A percentile compares a stretch with the other conserved stretches of the same genome.
Evolutionary conservation across 768 basidiomycete genomes (phyloP).

Genomic region (Xanthoconium stramineum): DNA sequence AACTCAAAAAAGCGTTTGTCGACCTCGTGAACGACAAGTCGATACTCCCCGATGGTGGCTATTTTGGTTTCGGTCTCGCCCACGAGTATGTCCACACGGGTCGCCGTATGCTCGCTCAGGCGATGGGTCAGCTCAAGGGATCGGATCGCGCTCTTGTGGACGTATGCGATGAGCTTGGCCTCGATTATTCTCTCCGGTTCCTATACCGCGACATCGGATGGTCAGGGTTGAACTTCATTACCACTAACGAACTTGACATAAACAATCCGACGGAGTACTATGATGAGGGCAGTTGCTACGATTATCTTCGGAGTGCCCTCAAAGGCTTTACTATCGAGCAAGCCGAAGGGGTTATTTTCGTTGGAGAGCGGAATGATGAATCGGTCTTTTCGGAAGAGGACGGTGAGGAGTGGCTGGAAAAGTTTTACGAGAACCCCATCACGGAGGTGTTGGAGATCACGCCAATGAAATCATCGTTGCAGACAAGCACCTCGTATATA

Average conservation of each 20-base stretch:
- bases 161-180: constrained; percentile 3
- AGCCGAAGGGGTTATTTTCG: constrained; percentile 2
- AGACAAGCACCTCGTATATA: background rate
- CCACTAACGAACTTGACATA: too few species aligned
- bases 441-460: constrained; percentile 12
- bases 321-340: background rate
- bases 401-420: background rate
- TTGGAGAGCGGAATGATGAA: background rate
- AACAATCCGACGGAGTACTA: background rate
- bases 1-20: background rate
- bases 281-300: fast-evolving
- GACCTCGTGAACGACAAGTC: background rate
- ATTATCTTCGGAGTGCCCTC: background rate
- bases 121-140: constrained; percentile 13
- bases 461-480: constrained; percentile 7
- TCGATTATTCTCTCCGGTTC: constrained; percentile 1
- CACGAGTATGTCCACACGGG: constrained; percentile 13
- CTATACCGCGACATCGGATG: background rate
- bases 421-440: background rate
- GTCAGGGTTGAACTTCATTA: too few species aligned
- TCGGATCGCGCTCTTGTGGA: constrained; percentile 6
- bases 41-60: constrained; percentile 7
- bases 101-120: background rate
- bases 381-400: background rate
- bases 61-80: constrained; percentile 12